Evolutionary conservation across 495 filamentous ascomycete genomes (phyloP), one percentile per base, ranked within the genome.

Genomic region (Hypoxylon cercidicola): DNA sequence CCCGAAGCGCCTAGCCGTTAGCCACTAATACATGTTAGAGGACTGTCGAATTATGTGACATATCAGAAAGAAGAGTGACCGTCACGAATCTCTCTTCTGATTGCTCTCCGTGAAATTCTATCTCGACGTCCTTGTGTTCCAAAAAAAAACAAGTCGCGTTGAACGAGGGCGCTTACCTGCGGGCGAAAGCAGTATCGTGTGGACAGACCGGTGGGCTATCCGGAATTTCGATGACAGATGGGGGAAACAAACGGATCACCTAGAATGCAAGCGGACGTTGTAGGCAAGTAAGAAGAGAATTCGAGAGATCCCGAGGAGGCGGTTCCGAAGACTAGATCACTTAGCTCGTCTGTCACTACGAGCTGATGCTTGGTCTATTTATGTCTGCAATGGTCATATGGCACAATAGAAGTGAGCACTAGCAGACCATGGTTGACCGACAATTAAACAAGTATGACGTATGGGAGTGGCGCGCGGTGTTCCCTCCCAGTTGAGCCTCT

Each of bases 361-460:
- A 46, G 55, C 59, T 63, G 47, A 50, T 53, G 16, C 55, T 60
- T 58, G 50, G 37, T 41, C 55, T 68, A 68, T 68, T 68, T 68
- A 68, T 68, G 54, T 50, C 23, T 37, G 35, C n/a, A 32, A 41
- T 30, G 45, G 59, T 68, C 65, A 68, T 60, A 68, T 63, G 65
- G 54, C 60, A 63, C 20, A 30, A 44, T 63, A 47, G 7, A 44
- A 64, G 65, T 68, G 65, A 68, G 65, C 65, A 63, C 65, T 68
- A 68, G 65, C 35, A 59, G 49, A 41, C 49, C 37, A 46, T 56
- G n/a, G 32, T 68, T 60, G 50, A 63, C 65, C 55, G 44, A 60
- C 54, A 52, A 46, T 44, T 56, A 41, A 34, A 37, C 48, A 48
- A 34, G 54, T 30, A 60, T 60, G 65, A 68, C 59, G 59, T 63